These are phyloP conservation scores for Datura wrightii DNA, from an alignment of 257 asterid genomes.

Conservation along the genomic window DNA sequence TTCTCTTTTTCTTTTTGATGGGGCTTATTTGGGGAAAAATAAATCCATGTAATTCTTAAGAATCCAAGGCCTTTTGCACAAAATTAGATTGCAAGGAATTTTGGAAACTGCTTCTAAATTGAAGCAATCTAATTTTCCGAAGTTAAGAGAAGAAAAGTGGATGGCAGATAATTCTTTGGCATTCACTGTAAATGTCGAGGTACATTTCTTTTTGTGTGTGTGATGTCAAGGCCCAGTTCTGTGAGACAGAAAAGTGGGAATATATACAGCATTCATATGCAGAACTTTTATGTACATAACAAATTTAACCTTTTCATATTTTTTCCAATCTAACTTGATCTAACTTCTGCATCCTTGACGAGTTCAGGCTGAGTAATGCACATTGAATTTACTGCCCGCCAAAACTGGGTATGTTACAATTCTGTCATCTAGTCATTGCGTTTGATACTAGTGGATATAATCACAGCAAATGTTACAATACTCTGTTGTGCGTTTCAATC, in stretches of 20 bases:
- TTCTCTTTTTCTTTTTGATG: background rate
- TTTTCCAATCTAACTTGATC: background rate
- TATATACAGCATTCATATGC: slow-evolving; percentile 24
- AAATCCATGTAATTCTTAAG: background rate
- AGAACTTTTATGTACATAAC: slow-evolving; percentile 24
- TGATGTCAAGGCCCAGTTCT: background rate
- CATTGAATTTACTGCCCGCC: slow-evolving; percentile 32
- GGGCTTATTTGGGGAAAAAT: background rate
- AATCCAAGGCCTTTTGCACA: background rate
- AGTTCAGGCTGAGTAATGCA: slow-evolving; percentile 17
- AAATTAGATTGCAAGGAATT: background rate
- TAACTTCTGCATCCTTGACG: background rate
- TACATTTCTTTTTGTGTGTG: background rate
- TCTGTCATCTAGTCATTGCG: slow-evolving; percentile 24
- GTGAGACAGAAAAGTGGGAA: slow-evolving; percentile 1
- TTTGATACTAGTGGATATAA: slow-evolving; percentile 18
- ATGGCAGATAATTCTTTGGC: slow-evolving; percentile 23
- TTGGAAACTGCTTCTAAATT: background rate
- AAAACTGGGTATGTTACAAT: slow-evolving; percentile 34
- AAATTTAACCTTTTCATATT: background rate
- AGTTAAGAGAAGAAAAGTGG: background rate
- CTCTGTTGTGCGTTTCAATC: slow-evolving; percentile 54
- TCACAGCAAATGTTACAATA: slow-evolving; percentile 29
- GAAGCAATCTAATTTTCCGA: background rate
- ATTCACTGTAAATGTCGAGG: background rate